These are phyloP conservation scores for Westerdykella ornata DNA, from an alignment of 2,329 filamentous ascomycete species.

Conservation along the genomic window DNA sequence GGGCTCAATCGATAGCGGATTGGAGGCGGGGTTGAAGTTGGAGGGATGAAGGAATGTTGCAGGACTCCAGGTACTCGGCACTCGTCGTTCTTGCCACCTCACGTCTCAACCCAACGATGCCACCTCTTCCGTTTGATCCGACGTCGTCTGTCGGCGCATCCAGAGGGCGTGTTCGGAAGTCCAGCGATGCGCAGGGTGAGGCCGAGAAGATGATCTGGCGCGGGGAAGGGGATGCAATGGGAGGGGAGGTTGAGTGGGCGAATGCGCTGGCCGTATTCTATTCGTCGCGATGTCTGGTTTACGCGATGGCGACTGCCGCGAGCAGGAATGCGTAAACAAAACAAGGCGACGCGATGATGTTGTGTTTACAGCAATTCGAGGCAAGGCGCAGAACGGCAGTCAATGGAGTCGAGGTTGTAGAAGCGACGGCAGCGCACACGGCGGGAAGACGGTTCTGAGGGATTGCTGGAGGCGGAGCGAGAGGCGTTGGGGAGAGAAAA, in stretches of 20 bases:
- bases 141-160: background rate
- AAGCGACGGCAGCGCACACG: background rate
- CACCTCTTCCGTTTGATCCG: background rate
- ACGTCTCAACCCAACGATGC: background rate
- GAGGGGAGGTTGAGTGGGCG: background rate
- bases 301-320: background rate
- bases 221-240: background rate
- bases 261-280: background rate
- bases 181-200: background rate
- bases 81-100: background rate
- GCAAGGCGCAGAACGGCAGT: background rate
- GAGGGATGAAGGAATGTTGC: background rate
- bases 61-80: background rate
- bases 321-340: background rate
- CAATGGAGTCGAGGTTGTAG: background rate
- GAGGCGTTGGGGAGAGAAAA: too few relatives aligned
- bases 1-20: constrained; percentile 13
- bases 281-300: background rate
- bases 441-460: too few relatives aligned
- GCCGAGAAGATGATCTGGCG: background rate
- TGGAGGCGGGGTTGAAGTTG: background rate
- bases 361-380: background rate
- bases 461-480: too few relatives aligned
- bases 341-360: background rate
- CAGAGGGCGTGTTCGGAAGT: background rate